These are phyloP conservation scores for Rhododendron kiyosumense DNA, from an alignment of 148 eudicot species.

Conservation along the genomic window DNA sequence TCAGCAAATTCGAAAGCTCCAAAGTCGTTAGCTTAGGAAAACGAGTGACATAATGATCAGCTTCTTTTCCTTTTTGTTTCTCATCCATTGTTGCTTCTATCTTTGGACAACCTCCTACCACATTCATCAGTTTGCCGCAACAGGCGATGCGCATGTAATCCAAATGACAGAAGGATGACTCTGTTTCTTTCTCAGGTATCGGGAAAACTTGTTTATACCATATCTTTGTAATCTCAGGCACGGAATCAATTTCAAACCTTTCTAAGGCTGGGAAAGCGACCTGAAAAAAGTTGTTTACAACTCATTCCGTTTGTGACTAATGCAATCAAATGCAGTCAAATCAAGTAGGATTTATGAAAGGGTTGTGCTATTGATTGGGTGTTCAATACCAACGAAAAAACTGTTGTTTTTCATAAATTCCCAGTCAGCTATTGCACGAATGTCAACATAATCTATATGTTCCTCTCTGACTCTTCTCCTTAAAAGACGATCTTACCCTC, in stretches of 20 bases:
- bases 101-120: background rate
- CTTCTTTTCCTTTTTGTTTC: background rate
- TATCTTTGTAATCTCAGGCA: background rate
- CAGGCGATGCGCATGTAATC: accelerated
- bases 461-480: too few relatives aligned
- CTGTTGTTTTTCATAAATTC: too few relatives aligned
- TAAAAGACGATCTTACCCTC: too few relatives aligned
- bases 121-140: background rate
- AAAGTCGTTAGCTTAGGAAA: background rate
- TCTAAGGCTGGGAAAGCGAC: background rate
- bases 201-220: background rate
- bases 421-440: too few relatives aligned
- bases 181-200: background rate
- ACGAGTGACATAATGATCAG: background rate
- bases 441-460: too few relatives aligned
- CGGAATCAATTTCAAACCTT: accelerated
- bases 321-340: too few relatives aligned
- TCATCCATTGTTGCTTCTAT: background rate
- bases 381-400: too few relatives aligned
- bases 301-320: too few relatives aligned
- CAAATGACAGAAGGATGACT: background rate
- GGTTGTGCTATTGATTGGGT: too few relatives aligned
- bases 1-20: accelerated
- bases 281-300: background rate
- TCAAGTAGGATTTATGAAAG: too few relatives aligned